A percentile compares a stretch with the other conserved stretches of the same genome.
Evolutionary conservation across 2,329 filamentous ascomycete species (phyloP).

Genomic region (Ambrosiella beaveri): DNA sequence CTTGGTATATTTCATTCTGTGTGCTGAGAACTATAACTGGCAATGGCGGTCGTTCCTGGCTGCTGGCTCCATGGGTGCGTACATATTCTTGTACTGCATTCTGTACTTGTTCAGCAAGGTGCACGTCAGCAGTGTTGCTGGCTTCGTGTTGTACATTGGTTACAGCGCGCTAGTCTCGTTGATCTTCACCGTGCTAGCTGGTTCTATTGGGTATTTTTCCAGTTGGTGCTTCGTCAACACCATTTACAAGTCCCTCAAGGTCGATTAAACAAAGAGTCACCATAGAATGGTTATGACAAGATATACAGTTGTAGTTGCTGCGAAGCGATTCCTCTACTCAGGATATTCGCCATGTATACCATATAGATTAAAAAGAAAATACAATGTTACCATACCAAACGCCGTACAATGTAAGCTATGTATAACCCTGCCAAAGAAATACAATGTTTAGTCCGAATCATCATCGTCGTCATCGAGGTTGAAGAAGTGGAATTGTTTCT

Average conservation of each 20-base stretch:
- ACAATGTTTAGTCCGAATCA: slow-evolving; percentile 16
- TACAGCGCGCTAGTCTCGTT: slow-evolving; percentile 83
- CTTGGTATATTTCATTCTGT: slow-evolving; percentile 91
- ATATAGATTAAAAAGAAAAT: background rate
- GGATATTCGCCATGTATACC: too few relatives aligned
- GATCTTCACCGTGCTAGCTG: slow-evolving; percentile 83
- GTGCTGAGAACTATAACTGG: slow-evolving; percentile 96
- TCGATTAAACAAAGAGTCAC: slow-evolving; percentile 43
- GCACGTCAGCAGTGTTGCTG: slow-evolving; percentile 67
- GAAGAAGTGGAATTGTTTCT: slow-evolving; percentile 40
- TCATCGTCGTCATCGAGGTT: slow-evolving; percentile 36
- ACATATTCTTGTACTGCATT: slow-evolving; percentile 82
- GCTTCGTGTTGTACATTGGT: slow-evolving; percentile 79
- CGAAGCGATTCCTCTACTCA: background rate
- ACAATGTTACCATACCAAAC: too few relatives aligned
- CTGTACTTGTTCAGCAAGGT: slow-evolving; percentile 83
- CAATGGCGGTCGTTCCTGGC: slow-evolving; percentile 92
- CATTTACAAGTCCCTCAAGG: slow-evolving; percentile 96
- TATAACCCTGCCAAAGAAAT: too few relatives aligned
- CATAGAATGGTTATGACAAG: background rate
- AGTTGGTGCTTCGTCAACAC: slow-evolving; percentile 88
- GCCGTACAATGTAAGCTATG: too few relatives aligned
- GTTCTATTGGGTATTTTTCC: slow-evolving; percentile 93
- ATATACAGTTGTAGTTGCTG: background rate
- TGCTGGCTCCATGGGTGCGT: slow-evolving; percentile 74